These are phyloP conservation scores for Apiotrichum gamsii DNA, from an alignment of 1,284 basidiomycete species.

Conservation along the genomic window DNA sequence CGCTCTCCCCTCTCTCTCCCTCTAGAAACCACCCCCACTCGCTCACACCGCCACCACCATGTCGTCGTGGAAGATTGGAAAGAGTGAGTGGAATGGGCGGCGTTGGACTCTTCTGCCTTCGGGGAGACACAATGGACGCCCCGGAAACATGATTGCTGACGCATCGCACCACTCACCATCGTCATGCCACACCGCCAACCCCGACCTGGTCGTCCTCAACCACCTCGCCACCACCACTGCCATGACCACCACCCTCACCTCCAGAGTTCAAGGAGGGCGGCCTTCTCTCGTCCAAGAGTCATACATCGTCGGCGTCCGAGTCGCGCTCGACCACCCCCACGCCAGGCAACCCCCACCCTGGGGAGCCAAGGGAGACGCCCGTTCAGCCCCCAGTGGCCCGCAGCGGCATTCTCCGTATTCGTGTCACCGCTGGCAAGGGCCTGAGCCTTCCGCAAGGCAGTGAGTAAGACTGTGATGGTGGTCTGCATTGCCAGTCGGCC, in stretches of 20 bases:
- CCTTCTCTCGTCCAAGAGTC: slow-evolving; percentile 30
- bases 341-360: slow-evolving; percentile 44
- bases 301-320: slow-evolving; percentile 23
- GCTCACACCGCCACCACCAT: slow-evolving; percentile 24
- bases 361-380: slow-evolving; percentile 12
- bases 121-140: no score
- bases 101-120: no score
- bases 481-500: not conserved
- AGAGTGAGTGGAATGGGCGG: slow-evolving; percentile 48
- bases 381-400: slow-evolving; percentile 45
- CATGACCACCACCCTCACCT: not conserved
- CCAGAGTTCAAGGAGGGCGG: slow-evolving; percentile 47
- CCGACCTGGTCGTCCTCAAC: no score
- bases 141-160: no score
- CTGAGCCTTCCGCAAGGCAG: slow-evolving; percentile 50
- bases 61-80: slow-evolving; percentile 51
- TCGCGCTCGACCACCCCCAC: slow-evolving; percentile 48
- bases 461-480: slow-evolving; percentile 20
- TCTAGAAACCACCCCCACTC: not conserved
- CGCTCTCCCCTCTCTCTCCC: not conserved
- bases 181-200: not conserved
- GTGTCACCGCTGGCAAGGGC: slow-evolving; percentile 54
- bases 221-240: no score
- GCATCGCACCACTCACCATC: not conserved
- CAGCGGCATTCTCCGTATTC: slow-evolving; percentile 54